Base-by-base conservation (phyloP, 2,329 filamentous ascomycete species). In the Nannizzia gypsea region DNA sequence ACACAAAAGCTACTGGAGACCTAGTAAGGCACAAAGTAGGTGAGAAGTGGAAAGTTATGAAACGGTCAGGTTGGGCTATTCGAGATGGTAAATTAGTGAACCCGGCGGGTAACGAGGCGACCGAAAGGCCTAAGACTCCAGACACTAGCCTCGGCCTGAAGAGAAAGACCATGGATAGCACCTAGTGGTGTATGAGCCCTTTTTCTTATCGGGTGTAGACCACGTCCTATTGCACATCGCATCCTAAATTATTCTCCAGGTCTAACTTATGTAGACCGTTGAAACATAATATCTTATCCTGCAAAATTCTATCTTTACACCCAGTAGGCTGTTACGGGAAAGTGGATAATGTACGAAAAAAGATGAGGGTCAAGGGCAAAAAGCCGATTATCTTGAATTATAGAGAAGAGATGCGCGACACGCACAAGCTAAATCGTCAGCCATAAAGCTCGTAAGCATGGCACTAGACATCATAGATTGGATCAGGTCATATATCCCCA, bases 1-100 rank as follows among this genome's bases (percentile, higher is more conserved):
- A 99, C 69, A 90, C 93, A 0, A 81, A 86, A 54, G 89, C 91
- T 0, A 92, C 95, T 0, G 93, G 92, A 0, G 90, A 97, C 62
- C 73, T 99, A 57, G 88, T 95, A 0, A 78, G 87, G 54, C 79
- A 84, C 56, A 88, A 85, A 71, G 80, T 95, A 4, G 80, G 78
- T 58, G 79, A 86, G 59, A 80, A 83, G 63, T 96, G 90, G 89
- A 82, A 80, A 63, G 72, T 74, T 34, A 77, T 93, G 78, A 80
- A 83, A 71, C 73, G 74, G 44, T 74, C 80, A 22, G 90, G 90
- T 0, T 96, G 89, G 87, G 77, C 65, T 38, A 68, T 88, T 22
- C 73, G 78, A 15, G 74, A 81, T 44, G 82, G 78, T 3, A 64
- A 64, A 50, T 64, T 76, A 55, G 64, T 74, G 36, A 56, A 24